Base-by-base conservation (phyloP, 768 basidiomycete species). In the Scleroderma bovista region DNA sequence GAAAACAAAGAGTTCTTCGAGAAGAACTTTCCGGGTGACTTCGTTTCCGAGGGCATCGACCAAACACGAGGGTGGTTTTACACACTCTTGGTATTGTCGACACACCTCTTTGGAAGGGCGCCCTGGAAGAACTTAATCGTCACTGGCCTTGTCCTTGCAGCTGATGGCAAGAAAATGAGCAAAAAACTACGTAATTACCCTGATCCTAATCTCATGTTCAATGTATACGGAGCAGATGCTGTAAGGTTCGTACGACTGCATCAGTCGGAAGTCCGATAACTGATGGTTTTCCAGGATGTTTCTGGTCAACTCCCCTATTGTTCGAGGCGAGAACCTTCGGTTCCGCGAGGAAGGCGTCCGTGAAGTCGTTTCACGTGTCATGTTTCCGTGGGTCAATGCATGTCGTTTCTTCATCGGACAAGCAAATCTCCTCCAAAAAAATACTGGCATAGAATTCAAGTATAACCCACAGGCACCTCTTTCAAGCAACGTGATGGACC, bases 51-150 rank as follows among this genome's bases (percentile, higher is more conserved):
- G 68, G 95, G 94, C 61, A 95, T 99, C 54, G 96, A 99, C 68
- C 96, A 99, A 70, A 98, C 95, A 23, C 83, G 96, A 59, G 96
- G 96, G 20, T 99, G 96, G 96, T 99, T 99, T 79, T 99, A 99
- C 73, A 98, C 96, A 2, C 71, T 99, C 13, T 81, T 99, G 37
- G 93, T 99, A 4, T 76, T 98, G 22, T 89, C 90, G n/a, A 96
- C 93, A 19, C 94, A 95, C 65, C 76, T 99, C 46, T 97, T 96
- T 62, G 87, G 86, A 40, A 83, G 69, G 49, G 95, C 96, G 2
- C 95, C 96, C 3, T 98, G 96, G 95, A 92, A 94, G 74, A 99
- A 99, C 68, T 72, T 99, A 60, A 96, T 98, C 54, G 92, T 93
- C 40, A 91, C 87, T 33, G 96, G 96, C 55, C 83, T 98, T 47